These are phyloP conservation scores for Erysimum pusillum DNA, from an alignment of 441 rosid species.

Conservation along the genomic window DNA sequence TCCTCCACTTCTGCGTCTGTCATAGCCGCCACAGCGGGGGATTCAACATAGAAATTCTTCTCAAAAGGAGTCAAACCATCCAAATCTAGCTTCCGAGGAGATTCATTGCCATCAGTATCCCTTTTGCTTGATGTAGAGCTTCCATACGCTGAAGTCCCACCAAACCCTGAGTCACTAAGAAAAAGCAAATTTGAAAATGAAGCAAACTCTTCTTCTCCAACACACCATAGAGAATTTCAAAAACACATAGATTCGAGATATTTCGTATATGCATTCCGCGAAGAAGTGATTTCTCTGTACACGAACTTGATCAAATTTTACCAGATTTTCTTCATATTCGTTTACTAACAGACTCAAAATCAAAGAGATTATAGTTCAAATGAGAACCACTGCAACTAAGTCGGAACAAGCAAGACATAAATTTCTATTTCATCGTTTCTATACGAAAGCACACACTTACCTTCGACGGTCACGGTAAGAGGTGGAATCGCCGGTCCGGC, in stretches of 20 bases:
- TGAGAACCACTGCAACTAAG: not conserved
- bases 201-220: constrained; percentile 40
- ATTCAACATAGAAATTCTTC: constrained; percentile 89
- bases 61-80: constrained; percentile 94
- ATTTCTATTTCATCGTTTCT: constrained; percentile 10
- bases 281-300: not conserved
- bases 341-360: not conserved
- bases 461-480: constrained; percentile 93
- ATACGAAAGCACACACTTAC: constrained; percentile 50
- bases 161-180: constrained; percentile 90
- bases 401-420: not conserved
- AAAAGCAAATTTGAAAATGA: constrained; percentile 45
- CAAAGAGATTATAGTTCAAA: not conserved
- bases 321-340: not conserved
- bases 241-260: not conserved
- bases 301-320: constrained; percentile 9
- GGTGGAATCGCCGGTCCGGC: constrained; percentile 84
- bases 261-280: too few species aligned
- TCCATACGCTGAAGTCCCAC: constrained; percentile 74
- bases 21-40: constrained; percentile 80
- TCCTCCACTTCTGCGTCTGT: constrained; percentile 80
- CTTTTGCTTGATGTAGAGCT: constrained; percentile 67
- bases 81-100: constrained; percentile 76
- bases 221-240: not conserved
- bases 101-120: constrained; percentile 60